Base-by-base conservation (phyloP, 163 green algal genomes). In the Smithsoniella earleae region DNA sequence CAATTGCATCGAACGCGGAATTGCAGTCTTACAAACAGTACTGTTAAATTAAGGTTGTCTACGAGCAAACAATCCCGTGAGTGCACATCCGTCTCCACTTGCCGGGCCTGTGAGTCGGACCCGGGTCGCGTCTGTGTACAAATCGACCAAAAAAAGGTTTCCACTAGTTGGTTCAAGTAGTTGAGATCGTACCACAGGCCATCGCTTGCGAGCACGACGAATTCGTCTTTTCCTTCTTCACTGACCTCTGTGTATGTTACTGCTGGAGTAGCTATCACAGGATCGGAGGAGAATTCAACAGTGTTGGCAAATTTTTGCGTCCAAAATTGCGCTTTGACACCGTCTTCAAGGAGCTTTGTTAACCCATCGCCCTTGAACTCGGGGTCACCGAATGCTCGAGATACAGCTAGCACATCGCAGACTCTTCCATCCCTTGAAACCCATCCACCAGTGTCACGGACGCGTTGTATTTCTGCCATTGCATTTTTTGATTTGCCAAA, bases 301-400 rank as follows among this genome's bases (percentile, higher is more conserved):
- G 38, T 45, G 36, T 74, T 43, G 28, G 77, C 77, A 66, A 79
- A 78, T 27, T 81, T 45, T 34, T 77, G 62, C 6, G 34, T 31
- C 52, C 69, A 62, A 34, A 46, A 69, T 3, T 34, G 78, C 10
- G 77, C 76, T 36, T 83, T 66, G 31, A 83, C 77, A 4, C 83
- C 83, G 22, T 73, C 79, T 8, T 73, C 18, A 38, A 88, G 74
- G 45, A 88, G 75, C 34, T 65, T 18, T 16, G 62, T 44, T 30
- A 89, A 74, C 27, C 84, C 84, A 2, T 76, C 73, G 36, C 80
- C 81, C 76, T 92, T 92, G 49, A 91, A 89, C 77, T 91, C 84
- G 54, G 81, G 86, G 76, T 93, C 87, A 0, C 87, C 87, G 73
- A 93, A 91, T 0, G 87, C 84, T 3, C 87, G 76, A 8, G 77